Conservation (phyloP, 2,329 filamentous ascomycete species). For the Atkinsonella texensis region DNA sequence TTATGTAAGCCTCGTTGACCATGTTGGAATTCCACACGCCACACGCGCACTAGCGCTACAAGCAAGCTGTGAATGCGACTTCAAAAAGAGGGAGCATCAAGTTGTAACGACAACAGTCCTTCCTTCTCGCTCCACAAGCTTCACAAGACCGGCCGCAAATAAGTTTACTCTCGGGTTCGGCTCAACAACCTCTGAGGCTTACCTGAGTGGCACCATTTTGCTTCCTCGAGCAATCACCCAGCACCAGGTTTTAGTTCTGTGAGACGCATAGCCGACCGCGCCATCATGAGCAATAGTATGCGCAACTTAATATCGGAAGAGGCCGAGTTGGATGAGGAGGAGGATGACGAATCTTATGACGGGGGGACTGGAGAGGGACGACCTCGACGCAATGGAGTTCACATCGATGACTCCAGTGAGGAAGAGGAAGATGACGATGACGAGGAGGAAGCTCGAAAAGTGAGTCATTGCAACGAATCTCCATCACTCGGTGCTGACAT, state of each 20-base stretch:
- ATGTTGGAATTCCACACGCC: slow-evolving; percentile 9
- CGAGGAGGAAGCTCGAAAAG: slow-evolving; percentile 68
- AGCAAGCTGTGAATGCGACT: slow-evolving; percentile 13
- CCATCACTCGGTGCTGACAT: slow-evolving; percentile 3
- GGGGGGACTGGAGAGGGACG: slow-evolving; percentile 57
- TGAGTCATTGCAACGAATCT: slow-evolving; percentile 22
- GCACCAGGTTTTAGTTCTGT: background rate
- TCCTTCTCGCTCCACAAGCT: slow-evolving; percentile 7
- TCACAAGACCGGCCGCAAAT: background rate
- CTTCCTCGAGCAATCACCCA: background rate
- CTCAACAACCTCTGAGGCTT: background rate
- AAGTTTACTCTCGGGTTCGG: slow-evolving; percentile 1
- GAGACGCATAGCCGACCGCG: slow-evolving; percentile 9
- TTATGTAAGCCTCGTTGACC: slow-evolving; percentile 1
- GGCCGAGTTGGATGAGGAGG: slow-evolving; percentile 76
- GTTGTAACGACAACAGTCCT: background rate
- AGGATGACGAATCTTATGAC: slow-evolving; percentile 73
- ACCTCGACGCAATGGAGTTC: slow-evolving; percentile 24
- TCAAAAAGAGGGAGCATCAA: slow-evolving; percentile 13
- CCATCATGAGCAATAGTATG: slow-evolving; percentile 51
- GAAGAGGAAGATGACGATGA: slow-evolving; percentile 91
- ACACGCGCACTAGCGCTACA: slow-evolving; percentile 13
- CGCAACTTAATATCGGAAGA: slow-evolving; percentile 71
- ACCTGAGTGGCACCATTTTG: background rate
- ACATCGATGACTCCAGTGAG: slow-evolving; percentile 73